Evolutionary conservation across 2,329 filamentous ascomycete genomes (phyloP), one percentile per base, ranked within the genome.

Genomic region (Ilyonectria destructans): DNA sequence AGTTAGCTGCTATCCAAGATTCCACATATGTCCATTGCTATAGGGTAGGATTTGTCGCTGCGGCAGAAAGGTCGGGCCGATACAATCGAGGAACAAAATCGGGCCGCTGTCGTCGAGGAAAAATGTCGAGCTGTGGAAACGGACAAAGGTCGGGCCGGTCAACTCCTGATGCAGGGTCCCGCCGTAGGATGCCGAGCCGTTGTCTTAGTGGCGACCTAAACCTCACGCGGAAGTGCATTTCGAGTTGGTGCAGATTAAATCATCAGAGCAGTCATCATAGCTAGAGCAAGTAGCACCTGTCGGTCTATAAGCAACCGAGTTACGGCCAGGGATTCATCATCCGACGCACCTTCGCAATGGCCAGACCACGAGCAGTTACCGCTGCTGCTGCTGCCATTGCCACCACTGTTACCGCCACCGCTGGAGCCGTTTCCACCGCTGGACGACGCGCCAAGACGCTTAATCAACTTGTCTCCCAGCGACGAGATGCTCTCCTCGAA

Each of bases 401-500:
- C 48, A 23, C 48, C 33, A 5, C 33, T 37, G 33, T 37, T 43
- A n/a, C 58, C 31, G 46, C 64, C 60, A 21, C 65, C 67, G 29
- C 46, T 59, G 35, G 21, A 23, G 21, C 21, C 4, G 21, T 23
- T 23, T 23, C 21, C 21, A 23, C 21, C 21, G 26, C 26, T 26
- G 26, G 26, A 26, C 26, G 26, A 26, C 26, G 4, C 26, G 5
- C 74, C 77, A 51, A 80, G 75, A 8, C 79, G 73, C 55, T 73
- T 55, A n/a, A 91, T 80, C 49, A 91, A 79, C 71, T 77, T 79
- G 71, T 90, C 83, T 0, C 89, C 89, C 1, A 89, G 75, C 0
- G 67, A 72, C 58, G 81, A 76, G 62, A 91, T 85, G 73, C 86
- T 89, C n/a, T 70, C 77, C 77, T 88, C 85, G 69, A 91, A 91